A percentile compares a stretch with the other conserved stretches of the same genome.
Conservation (phyloP, 2,329 filamentous ascomycete genomes). For the Didymella segeticola region DNA sequence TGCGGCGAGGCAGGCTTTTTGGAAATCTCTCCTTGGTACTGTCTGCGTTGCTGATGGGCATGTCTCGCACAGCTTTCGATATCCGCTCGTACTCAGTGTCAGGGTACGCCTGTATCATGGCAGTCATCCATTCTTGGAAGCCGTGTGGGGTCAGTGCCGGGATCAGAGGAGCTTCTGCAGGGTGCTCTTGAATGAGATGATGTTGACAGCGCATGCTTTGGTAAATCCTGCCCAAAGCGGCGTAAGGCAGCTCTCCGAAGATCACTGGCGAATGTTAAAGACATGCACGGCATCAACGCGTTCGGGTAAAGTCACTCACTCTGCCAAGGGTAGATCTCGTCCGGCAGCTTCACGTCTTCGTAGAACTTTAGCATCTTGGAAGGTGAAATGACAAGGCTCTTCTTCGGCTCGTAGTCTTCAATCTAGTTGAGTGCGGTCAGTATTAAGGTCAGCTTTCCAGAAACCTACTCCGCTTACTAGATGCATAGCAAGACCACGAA, state of each 20-base stretch:
- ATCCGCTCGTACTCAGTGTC: constrained; percentile 76
- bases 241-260: constrained; percentile 52
- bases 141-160: constrained; percentile 56
- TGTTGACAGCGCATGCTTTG: constrained; percentile 57
- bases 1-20: constrained; percentile 75
- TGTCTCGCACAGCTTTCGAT: constrained; percentile 69
- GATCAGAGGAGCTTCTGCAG: constrained; percentile 51
- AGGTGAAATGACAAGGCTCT: constrained; percentile 75
- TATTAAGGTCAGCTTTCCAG: no score
- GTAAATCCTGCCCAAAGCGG: constrained; percentile 54
- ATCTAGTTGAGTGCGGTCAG: constrained; percentile 57
- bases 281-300: background rate
- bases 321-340: constrained; percentile 73
- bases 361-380: constrained; percentile 79
- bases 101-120: constrained; percentile 77
- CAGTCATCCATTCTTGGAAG: constrained; percentile 69
- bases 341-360: constrained; percentile 66
- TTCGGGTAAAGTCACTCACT: constrained; percentile 55
- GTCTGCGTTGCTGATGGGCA: constrained; percentile 72
- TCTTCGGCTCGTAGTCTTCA: constrained; percentile 71
- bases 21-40: constrained; percentile 76
- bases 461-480: constrained; percentile 64
- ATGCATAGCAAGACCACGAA: constrained; percentile 76
- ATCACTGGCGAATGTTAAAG: constrained; percentile 37
- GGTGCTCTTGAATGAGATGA: constrained; percentile 55